These are phyloP conservation scores for Eimeria tenella DNA, from an alignment of 169 alveolate genomes.

Conservation along the genomic window DNA sequence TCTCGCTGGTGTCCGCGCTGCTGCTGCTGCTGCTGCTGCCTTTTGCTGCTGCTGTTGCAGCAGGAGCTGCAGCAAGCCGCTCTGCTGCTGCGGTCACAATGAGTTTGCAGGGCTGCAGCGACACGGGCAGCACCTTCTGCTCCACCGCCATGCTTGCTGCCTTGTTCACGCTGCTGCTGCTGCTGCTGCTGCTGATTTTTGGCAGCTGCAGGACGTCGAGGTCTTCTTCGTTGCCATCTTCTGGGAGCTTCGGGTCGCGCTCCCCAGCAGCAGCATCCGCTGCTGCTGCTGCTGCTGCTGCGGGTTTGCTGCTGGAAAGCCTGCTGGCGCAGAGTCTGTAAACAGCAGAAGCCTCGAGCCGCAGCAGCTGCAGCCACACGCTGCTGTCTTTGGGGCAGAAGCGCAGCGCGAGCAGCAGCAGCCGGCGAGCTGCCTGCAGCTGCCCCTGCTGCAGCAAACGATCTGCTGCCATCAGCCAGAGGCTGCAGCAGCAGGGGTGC, in stretches of 20 bases:
- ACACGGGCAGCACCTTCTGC: neutral
- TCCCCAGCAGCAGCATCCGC: neutral
- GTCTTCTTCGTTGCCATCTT: neutral
- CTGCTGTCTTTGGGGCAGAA: constrained; percentile 7
- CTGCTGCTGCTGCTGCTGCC: neutral
- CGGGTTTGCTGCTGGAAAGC: neutral
- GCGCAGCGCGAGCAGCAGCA: constrained; percentile 69
- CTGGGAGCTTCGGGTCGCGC: neutral
- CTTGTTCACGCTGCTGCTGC: neutral
- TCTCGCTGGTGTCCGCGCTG: neutral
- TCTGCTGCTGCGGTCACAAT: neutral
- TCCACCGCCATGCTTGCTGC: neutral
- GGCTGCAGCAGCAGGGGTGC: constrained; percentile 23
- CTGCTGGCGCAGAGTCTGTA: neutral
- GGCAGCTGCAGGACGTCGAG: neutral
- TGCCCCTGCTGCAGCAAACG: constrained; percentile 70
- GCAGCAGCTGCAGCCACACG: constrained; percentile 25
- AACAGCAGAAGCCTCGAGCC: constrained; percentile 31
- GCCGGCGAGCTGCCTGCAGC: constrained; percentile 38
- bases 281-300: constrained; percentile 24
- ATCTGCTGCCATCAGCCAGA: constrained; percentile 69
- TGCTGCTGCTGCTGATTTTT: neutral
- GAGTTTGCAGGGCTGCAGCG: neutral
- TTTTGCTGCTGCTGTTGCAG: neutral
- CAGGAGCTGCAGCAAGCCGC: neutral